A percentile compares a stretch with the other conserved stretches of the same genome.
Conservation (phyloP, 2,329 filamentous ascomycete species). For the Trichoderma endophyticum region DNA sequence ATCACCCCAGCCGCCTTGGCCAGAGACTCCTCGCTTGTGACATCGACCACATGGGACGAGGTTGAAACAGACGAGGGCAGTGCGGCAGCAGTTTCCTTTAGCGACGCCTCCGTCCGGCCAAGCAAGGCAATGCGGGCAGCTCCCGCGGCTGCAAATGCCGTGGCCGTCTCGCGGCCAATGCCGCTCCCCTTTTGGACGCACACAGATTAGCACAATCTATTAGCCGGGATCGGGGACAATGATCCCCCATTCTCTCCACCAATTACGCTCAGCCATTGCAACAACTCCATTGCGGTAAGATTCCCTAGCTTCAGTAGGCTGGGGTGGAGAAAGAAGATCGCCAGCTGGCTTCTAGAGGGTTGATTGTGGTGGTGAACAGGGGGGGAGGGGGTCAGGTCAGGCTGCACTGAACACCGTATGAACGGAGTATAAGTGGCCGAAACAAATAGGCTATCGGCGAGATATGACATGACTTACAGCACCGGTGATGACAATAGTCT, state of each 20-base stretch:
- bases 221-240: not conserved
- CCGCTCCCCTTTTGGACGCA: not conserved
- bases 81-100: not conserved
- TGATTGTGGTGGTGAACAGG: not conserved
- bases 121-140: slow-evolving; percentile 8
- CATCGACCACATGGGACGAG: slow-evolving; percentile 8
- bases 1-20: slow-evolving; percentile 17
- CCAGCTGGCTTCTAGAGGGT: not conserved
- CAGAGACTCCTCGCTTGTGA: not conserved
- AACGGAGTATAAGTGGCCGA: not conserved
- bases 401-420: not conserved
- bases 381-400: not conserved
- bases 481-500: slow-evolving; percentile 6
- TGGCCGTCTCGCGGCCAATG: slow-evolving; percentile 12
- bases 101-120: not conserved
- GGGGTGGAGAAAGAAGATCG: not conserved
- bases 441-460: not conserved
- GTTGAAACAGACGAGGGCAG: not conserved
- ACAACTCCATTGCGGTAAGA: not conserved
- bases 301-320: not conserved
- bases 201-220: not conserved
- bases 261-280: not conserved
- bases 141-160: slow-evolving; percentile 12
- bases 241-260: not conserved
- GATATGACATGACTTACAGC: not conserved